Evolutionary conservation across 2,329 filamentous ascomycete genomes (phyloP), one percentile per base, ranked within the genome.

Genomic region (Dothiorella sarmentorum): DNA sequence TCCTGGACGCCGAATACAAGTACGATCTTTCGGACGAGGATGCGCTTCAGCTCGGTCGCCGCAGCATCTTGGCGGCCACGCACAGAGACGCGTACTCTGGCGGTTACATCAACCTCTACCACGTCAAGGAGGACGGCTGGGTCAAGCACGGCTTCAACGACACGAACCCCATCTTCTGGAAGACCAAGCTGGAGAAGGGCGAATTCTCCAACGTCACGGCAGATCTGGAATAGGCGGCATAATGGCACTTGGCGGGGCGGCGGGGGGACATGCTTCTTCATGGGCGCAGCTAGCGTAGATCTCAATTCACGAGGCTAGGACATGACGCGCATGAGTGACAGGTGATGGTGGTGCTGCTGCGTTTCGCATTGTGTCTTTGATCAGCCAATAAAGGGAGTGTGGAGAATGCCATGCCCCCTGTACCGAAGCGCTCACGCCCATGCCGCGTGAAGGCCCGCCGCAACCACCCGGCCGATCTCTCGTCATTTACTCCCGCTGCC

Each of bases 81-180:
- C 94, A 99, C 79, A 85, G 94, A 72, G 94, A 99, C 75, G 94
- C 94, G n/a, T 99, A 89, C 83, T 97, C 94, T 22, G 94, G 94
- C 81, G 94, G 94, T 66, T 97, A 85, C 80, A 97, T 99, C 83
- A 99, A 99, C 80, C 74, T 97, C 72, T 99, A 99, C 78, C 94
- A 99, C 72, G 92, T 99, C 73, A 97, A 97, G 86, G 93, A 99
- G 81, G 88, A 91, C 64, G 94, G 94, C 68, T 99, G 94, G 94
- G 92, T 96, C 70, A 96, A 96, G 84, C 93, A 97, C 73, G 94
- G 94, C 63, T 99, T 99, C 83, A 91, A 82, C 66, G 94, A 99
- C 76, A 97, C 93, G 67, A 97, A 97, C 81, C 93, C 93, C 43
- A 96, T 97, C 73, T 99, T 99, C 87, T 99, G 94, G 94, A 89